phyloP scores from a whole-genome alignment of 1,284 basidiomycete species.

The Cryptococcus depauperatus region DNA sequence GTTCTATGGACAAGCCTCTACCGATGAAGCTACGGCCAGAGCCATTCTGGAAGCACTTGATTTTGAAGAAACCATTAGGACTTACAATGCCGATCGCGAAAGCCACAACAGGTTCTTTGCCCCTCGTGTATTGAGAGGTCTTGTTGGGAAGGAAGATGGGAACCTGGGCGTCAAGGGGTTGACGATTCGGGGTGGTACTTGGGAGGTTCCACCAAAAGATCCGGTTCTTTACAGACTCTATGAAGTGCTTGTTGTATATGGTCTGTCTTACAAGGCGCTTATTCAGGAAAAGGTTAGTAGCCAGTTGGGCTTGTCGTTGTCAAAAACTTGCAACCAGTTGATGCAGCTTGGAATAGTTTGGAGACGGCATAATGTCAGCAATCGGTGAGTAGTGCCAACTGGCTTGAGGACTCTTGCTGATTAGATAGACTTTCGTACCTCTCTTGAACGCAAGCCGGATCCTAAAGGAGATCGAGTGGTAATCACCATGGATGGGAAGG shows the following conservation, averaged over 20 bases:
- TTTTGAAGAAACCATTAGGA: neutral
- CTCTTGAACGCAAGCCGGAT: constrained; percentile 63
- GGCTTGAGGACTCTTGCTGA: neutral
- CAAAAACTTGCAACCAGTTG: too few species aligned
- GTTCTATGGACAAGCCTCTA: constrained; percentile 79
- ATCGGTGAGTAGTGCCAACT: constrained; percentile 48
- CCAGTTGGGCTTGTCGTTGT: neutral
- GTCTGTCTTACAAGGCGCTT: constrained; percentile 55
- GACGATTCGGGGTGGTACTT: constrained; percentile 29
- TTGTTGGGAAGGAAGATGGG: constrained; percentile 18
- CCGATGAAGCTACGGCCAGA: constrained; percentile 53
- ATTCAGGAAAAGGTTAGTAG: constrained; percentile 68
- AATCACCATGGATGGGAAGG: constrained; percentile 70
- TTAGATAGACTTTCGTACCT: constrained; percentile 55
- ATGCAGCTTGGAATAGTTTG: constrained; percentile 58
- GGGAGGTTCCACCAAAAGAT: constrained; percentile 49
- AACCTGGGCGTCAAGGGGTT: constrained; percentile 29
- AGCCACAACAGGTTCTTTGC: neutral
- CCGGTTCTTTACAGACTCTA: constrained; percentile 77
- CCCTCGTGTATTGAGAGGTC: constrained; percentile 15
- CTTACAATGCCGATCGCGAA: constrained; percentile 5
- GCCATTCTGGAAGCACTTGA: constrained; percentile 68
- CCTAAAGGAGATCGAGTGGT: constrained; percentile 75
- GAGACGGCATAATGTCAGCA: constrained; percentile 86
- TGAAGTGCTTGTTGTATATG: constrained; percentile 77